Conservation (phyloP, 768 basidiomycete genomes). For the Russula dissimulans region DNA sequence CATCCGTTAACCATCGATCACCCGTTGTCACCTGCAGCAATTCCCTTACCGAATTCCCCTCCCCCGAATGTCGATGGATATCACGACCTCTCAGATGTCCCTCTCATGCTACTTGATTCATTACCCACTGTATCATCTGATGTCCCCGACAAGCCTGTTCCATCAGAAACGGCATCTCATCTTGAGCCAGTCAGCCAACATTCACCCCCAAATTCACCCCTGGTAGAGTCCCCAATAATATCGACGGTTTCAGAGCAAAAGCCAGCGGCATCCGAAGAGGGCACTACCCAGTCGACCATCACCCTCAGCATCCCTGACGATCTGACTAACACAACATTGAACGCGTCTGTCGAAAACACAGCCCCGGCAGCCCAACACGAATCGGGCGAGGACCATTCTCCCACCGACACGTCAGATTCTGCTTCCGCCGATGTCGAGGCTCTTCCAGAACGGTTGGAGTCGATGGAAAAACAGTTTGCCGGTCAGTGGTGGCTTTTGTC, state of each 20-base stretch:
- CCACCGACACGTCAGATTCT: not conserved
- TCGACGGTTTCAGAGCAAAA: not conserved
- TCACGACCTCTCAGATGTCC: not conserved
- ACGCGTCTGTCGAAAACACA: not conserved
- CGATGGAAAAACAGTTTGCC: conserved; percentile 69
- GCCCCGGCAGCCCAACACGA: not conserved
- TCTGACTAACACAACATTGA: not conserved
- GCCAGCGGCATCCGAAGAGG: not conserved
- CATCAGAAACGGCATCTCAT: not conserved
- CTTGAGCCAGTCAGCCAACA: not conserved
- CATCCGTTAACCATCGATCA: conserved; percentile 27
- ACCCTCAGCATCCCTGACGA: not conserved
- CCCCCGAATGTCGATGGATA: not conserved
- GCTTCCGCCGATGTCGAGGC: conserved; percentile 37
- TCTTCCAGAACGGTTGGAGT: conserved; percentile 54
- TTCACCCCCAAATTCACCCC: not conserved
- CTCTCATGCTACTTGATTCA: not conserved
- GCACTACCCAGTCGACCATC: not conserved
- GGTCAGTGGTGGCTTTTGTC: conserved; percentile 33
- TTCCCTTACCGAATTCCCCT: conserved; percentile 11
- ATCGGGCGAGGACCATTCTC: not conserved
- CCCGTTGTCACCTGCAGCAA: conserved; percentile 20
- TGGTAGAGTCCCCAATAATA: not conserved
- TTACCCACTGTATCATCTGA: not conserved
- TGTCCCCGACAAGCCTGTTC: not conserved